Base-by-base conservation (phyloP, 805 yeast genomes). In the Yarrowia porcina region DNA sequence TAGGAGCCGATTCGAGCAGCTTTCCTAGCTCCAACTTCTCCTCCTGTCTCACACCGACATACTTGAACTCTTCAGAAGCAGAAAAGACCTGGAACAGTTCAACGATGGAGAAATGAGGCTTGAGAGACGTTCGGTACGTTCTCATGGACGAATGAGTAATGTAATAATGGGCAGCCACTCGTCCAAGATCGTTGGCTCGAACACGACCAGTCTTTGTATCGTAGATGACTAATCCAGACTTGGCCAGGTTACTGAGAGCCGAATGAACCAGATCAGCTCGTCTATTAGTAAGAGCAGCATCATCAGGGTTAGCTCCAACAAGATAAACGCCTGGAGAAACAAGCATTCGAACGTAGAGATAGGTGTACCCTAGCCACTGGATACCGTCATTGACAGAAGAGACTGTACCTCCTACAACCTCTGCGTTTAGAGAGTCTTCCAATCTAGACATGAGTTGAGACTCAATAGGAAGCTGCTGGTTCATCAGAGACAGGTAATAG, bases 401-500 rank as follows among this genome's bases (percentile, higher is more conserved):
- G 1, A 93, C 81, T 1, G 85, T 79, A 0, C 97, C 97, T 4
- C 83, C 71, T 4, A 85, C 96, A 49, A 93, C 78, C 70, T 93
- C 98, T 0, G 98, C 97, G 75, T 93, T 93, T 45, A 93, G 67
- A 63, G 76, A 82, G 72, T 92, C 97, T 0, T 87, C 85, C 23
- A 93, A 70, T 65, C 80, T 83, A 17, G 86, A 74, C 76, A 89
- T 82, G 63, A 93, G 73, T 71, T 90, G 96, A 2, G 97, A 89
- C 73, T 93, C 97, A 61, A 93, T 93, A 0, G 97, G 97, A 15
- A 93, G 75, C 70, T 91, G 96, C 67, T 91, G 96, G 71, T 91
- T 92, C 66, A 91, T 77, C n/a, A 93, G 82, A 0, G 97, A 96
- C 69, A 94, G 79, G 70, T 91, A 93, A 71, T 90, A 92, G 67